Evolutionary conservation across 345 rosid species (phyloP), one percentile per base, ranked within the genome.

Genomic region (Cardiospermum halicacabum): DNA sequence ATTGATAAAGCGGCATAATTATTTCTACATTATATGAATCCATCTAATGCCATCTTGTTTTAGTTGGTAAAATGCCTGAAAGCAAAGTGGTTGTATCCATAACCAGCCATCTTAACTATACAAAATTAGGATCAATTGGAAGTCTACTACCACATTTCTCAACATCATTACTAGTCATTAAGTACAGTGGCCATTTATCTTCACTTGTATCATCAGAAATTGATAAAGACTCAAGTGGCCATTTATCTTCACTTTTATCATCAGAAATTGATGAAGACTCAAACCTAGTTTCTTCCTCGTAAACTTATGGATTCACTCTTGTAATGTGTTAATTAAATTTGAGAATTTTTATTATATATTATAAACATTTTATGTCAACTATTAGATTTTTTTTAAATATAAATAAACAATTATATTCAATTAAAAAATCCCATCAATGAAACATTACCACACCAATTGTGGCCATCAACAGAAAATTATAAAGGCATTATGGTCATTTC

Each of bases 41-140:
- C 3, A 72, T 76, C 49, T 74, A 62, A 69, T 74, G 85, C 68
- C 76, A 81, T 72, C 72, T 83, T 47, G 77, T 80, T 8, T 61
- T 86, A 47, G 89, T 86, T 15, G 92, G 87, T 11, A 24, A 84
- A 58, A 76, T 65, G 76, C 89, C 91, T 32, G 81, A 63, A 2
- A 74, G 84, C 7, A 78, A 75, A 42, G 71, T 78, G 1, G 79
- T 81, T 26, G 60, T 74, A 34, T 72, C 84, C n/a, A 49, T 83
- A 28, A 64, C 69, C 25, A 77, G 19, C 5, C 71, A 60, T 30
- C 73, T 48, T 9, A 87, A 83, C 34, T 85, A 81, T 24, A 74
- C 85, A 0, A 86, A 82, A 71, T 66, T 87, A 21, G 94, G 90
- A 25, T 81, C 86, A 1, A 69, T 81, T 0, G 90, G 90, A 8